Conservation (phyloP, 164 flowering plant genomes). For the Annona squamosa region DNA sequence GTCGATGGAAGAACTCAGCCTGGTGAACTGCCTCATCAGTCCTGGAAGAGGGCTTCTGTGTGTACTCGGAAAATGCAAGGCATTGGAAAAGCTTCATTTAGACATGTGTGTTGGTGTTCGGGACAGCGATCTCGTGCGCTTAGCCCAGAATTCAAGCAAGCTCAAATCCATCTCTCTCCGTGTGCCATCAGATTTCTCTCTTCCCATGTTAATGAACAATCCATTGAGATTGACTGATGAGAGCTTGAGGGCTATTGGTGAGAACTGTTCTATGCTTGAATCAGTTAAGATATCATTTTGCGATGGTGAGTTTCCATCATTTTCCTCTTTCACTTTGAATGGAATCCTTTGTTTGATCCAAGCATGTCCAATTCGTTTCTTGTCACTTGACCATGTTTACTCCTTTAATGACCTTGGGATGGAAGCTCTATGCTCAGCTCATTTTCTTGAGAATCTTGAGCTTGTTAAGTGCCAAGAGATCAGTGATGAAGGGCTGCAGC, state of each 20-base stretch:
- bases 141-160: conserved; percentile 49
- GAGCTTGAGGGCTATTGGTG: conserved; percentile 56
- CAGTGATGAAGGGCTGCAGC: conserved; percentile 66
- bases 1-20: conserved; percentile 55
- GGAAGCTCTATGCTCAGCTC: conserved; percentile 69
- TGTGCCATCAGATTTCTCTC: conserved; percentile 60
- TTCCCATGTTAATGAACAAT: conserved; percentile 40
- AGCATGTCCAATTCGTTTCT: conserved; percentile 56
- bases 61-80: conserved; percentile 52
- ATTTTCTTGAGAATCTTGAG: conserved; percentile 52
- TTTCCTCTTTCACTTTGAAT: conserved; percentile 49
- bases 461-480: conserved; percentile 74
- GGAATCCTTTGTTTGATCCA: conserved; percentile 49
- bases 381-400: conserved; percentile 58
- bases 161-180: conserved; percentile 58
- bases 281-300: conserved; percentile 56
- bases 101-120: conserved; percentile 78
- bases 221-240: conserved; percentile 63
- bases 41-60: conserved; percentile 80
- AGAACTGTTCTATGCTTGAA: conserved; percentile 57
- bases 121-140: conserved; percentile 52
- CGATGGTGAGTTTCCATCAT: conserved; percentile 75
- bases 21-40: conserved; percentile 63
- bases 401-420: conserved; percentile 67
- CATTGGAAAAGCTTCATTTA: conserved; percentile 63